Evolutionary conservation across 2,329 filamentous ascomycete genomes (phyloP), one percentile per base, ranked within the genome.

Genomic region (Pyrenochaeta sp.): DNA sequence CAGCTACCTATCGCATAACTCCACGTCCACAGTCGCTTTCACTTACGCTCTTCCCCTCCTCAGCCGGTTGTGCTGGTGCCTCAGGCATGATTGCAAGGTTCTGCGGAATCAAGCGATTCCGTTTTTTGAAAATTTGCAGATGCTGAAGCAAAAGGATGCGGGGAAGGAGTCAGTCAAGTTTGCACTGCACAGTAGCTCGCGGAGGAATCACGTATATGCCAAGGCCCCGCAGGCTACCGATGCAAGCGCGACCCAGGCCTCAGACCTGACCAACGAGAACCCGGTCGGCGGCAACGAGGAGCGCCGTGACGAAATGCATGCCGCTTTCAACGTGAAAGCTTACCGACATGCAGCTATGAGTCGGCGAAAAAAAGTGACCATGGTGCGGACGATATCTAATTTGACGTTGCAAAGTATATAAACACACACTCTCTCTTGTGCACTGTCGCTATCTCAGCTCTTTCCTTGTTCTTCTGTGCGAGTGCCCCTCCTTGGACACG

Each of bases 61-160:
- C 57, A 6, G 58, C 51, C 50, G 60, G 55, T 49, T 36, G 61
- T 58, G 60, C 57, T 56, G 59, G 66, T 68, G 58, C 68, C 66
- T 74, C 69, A 22, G 74, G 64, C 73, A 77, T 77, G 52, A 39
- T 65, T 63, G 60, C 59, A 46, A 54, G 50, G 43, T 64, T 53
- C 19, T 2, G 54, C 44, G 52, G 50, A 61, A 46, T 48, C 47
- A 25, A 13, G 50, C 27, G 51, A 47, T 57, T 61, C 62, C 59
- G 19, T 53, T 46, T 42, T 47, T 39, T n/a, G 37, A 55, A 42
- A 52, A 50, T 55, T 43, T 56, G 47, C 59, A 58, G 45, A 51
- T 28, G 25, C 24, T 54, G 50, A 30, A 44, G 36, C 37, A 22
- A 56, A 47, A 36, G 27, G 46, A 27, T 32, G 34, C 42, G 22